Evolutionary conservation across 805 yeast genomes (phyloP).

Genomic region (Candida maesae): DNA sequence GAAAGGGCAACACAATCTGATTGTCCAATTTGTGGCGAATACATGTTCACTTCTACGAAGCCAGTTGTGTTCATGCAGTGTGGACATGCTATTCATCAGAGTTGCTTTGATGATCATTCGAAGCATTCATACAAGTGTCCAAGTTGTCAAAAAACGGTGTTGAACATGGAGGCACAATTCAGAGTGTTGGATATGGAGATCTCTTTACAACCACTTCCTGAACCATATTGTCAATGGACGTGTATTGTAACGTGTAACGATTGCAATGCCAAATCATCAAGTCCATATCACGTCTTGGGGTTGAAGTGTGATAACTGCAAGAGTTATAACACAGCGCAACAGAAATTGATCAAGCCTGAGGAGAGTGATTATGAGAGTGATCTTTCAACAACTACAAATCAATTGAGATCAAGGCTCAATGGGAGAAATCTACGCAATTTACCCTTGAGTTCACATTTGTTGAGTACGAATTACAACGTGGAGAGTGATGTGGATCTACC

Average conservation of each 20-base stretch:
- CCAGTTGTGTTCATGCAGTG: conserved; percentile 91
- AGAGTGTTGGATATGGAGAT: conserved; percentile 84
- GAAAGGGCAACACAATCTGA: conserved; percentile 85
- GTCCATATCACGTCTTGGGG: conserved; percentile 79
- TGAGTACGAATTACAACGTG: conserved; percentile 26
- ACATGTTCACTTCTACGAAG: conserved; percentile 75
- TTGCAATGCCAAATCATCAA: conserved; percentile 77
- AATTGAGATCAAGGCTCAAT: conserved; percentile 11
- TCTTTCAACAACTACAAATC: conserved; percentile 20
- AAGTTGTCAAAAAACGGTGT: conserved; percentile 76
- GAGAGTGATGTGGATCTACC: conserved; percentile 17
- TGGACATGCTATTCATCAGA: conserved; percentile 91
- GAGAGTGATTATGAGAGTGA: conserved; percentile 36
- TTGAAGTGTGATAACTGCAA: conserved; percentile 82
- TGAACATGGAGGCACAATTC: conserved; percentile 86
- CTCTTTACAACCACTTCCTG: conserved; percentile 68
- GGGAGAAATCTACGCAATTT: conserved; percentile 21
- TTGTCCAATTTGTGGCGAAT: conserved; percentile 92
- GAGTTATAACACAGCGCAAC: conserved; percentile 81
- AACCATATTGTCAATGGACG: conserved; percentile 73
- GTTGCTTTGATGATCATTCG: conserved; percentile 78
- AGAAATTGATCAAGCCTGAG: conserved; percentile 65
- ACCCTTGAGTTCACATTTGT: conserved; percentile 20
- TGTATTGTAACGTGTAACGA: conserved; percentile 80
- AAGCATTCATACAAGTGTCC: conserved; percentile 89